Conservation (phyloP, 257 asterid species). For the Scutellaria barbata region DNA sequence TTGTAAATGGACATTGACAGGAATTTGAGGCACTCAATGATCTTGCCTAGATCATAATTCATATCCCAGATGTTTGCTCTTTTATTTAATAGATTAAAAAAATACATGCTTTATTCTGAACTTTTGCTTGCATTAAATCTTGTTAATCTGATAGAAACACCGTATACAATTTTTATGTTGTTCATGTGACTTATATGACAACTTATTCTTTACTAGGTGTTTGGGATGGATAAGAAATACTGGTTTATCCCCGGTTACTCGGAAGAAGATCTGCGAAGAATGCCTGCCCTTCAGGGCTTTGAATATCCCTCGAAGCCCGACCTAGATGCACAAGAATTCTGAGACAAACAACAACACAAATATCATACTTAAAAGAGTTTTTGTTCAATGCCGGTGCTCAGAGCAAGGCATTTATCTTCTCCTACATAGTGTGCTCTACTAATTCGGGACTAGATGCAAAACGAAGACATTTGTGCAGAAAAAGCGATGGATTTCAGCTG, state of each 20-base stretch:
- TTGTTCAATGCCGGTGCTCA: conserved; percentile 18
- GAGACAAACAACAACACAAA: conserved; percentile 11
- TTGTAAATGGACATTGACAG: neutral
- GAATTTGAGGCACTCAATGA: neutral
- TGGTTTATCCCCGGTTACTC: conserved; percentile 78
- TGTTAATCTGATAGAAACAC: neutral
- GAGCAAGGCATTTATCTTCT: conserved; percentile 28
- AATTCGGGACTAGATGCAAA: too few relatives aligned
- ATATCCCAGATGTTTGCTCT: neutral
- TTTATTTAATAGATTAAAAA: neutral
- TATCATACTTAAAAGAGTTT: conserved; percentile 8
- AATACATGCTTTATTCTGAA: neutral
- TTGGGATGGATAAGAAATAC: conserved; percentile 66
- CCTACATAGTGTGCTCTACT: conserved; percentile 17
- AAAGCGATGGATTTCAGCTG: conserved; percentile 30
- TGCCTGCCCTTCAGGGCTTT: conserved; percentile 80
- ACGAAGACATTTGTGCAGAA: conserved; percentile 29
- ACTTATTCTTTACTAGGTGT: conserved; percentile 48
- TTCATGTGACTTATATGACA: conserved; percentile 2
- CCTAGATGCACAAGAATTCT: conserved; percentile 60
- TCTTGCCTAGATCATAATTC: neutral
- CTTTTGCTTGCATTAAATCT: neutral
- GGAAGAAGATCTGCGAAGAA: conserved; percentile 66
- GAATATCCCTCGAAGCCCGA: conserved; percentile 79
- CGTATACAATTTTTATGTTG: too few relatives aligned